phyloP scores from a whole-genome alignment of 257 asterid genomes.

The Ballota nigra region DNA sequence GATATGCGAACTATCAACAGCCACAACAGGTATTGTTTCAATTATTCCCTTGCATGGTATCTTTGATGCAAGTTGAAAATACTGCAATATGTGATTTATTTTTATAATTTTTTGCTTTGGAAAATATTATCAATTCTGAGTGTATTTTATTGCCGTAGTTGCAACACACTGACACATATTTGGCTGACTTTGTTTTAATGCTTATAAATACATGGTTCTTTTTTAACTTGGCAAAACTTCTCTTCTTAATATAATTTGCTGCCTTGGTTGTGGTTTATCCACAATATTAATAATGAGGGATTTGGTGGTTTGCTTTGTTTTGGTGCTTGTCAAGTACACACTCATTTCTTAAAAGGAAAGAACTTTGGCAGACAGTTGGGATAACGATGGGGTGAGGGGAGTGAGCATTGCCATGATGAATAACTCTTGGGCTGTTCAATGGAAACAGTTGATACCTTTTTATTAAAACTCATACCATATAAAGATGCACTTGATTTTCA shows the following conservation, averaged over 20 bases:
- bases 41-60: neutral
- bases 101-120: neutral
- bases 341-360: too few species aligned
- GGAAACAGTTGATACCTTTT: too few species aligned
- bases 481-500: too few species aligned
- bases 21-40: constrained; percentile 61
- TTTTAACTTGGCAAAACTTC: neutral
- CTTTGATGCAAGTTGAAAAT: neutral
- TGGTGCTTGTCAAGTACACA: too few species aligned
- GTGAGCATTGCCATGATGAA: neutral
- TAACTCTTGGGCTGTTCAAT: too few species aligned
- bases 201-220: neutral
- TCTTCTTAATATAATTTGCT: neutral
- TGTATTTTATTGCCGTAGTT: neutral
- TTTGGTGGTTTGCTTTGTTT: too few species aligned
- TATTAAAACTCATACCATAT: too few species aligned
- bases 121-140: neutral
- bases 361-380: neutral
- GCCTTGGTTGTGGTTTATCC: neutral
- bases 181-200: neutral
- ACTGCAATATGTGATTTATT: neutral
- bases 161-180: neutral
- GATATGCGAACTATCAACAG: constrained; percentile 75
- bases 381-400: too few species aligned
- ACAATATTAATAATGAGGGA: neutral